Evolutionary conservation across 495 filamentous ascomycete species (phyloP).

Genomic region (Pseudevernia furfuracea): DNA sequence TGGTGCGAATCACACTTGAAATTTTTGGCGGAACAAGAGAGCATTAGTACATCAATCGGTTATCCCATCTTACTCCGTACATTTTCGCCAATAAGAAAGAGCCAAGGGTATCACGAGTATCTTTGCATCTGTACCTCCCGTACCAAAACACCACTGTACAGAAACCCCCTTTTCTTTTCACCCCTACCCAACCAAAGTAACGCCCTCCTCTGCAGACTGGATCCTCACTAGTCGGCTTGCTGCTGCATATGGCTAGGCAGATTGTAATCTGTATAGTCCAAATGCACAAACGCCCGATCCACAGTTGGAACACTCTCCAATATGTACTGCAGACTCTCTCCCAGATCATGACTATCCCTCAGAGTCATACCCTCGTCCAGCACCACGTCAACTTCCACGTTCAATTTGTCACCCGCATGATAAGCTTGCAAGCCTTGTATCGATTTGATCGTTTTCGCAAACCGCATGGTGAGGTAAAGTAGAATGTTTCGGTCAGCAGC

Average conservation of each 20-base stretch:
- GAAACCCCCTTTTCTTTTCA: background rate
- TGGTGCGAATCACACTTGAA: background rate
- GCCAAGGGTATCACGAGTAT: background rate
- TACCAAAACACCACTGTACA: background rate
- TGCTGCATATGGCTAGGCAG: slow-evolving; percentile 81
- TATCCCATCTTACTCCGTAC: background rate
- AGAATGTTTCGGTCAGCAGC: slow-evolving; percentile 77
- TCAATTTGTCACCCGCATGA: slow-evolving; percentile 81
- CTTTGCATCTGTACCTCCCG: background rate
- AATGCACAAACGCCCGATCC: slow-evolving; percentile 65
- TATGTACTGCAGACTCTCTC: slow-evolving; percentile 84
- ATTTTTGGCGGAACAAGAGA: background rate
- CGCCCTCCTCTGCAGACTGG: too few relatives aligned
- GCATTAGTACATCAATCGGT: background rate
- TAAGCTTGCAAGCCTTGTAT: slow-evolving; percentile 87
- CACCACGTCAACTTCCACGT: slow-evolving; percentile 77
- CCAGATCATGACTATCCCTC: slow-evolving; percentile 81
- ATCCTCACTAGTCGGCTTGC: slow-evolving; percentile 34
- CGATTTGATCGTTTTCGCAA: slow-evolving; percentile 78
- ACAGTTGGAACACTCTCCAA: slow-evolving; percentile 77
- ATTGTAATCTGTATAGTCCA: slow-evolving; percentile 76
- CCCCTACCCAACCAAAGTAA: too few relatives aligned
- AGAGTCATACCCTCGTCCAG: slow-evolving; percentile 70
- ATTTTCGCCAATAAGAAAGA: background rate
- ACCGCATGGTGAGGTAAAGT: slow-evolving; percentile 89